Conservation (phyloP, 768 basidiomycete species). For the Mycena polygramma region DNA sequence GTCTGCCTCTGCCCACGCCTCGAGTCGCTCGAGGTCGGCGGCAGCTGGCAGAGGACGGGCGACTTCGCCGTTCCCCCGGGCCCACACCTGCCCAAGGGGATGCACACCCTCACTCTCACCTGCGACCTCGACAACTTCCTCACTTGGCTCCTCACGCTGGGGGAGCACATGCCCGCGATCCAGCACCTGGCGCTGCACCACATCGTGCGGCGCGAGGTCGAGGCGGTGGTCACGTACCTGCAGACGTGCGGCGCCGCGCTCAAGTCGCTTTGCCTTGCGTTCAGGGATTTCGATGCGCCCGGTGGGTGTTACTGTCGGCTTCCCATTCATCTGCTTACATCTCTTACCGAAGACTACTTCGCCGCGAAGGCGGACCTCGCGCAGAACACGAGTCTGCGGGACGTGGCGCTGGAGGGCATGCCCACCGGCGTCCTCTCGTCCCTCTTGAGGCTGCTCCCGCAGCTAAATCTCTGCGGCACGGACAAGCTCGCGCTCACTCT, state of each 20-base stretch:
- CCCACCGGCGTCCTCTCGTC: neutral
- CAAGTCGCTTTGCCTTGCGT: constrained; percentile 19
- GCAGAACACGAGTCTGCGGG: constrained; percentile 18
- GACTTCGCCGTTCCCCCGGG: neutral
- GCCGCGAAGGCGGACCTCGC: constrained; percentile 14
- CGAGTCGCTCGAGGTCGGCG: constrained; percentile 33
- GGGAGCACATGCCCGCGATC: constrained; percentile 20
- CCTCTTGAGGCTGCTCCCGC: constrained; percentile 4
- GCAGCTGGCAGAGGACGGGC: constrained; percentile 29
- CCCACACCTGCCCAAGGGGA: neutral
- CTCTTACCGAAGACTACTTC: neutral
- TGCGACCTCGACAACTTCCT: constrained; percentile 34
- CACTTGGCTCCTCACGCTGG: constrained; percentile 25
- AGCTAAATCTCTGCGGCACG: constrained; percentile 8
- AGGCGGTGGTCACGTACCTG: constrained; percentile 21
- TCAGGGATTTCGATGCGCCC: constrained; percentile 21
- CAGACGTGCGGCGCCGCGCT: constrained; percentile 5
- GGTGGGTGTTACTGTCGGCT: neutral
- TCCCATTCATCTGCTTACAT: neutral
- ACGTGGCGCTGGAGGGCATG: constrained; percentile 24
- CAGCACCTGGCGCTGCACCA: constrained; percentile 18
- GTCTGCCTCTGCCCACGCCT: constrained; percentile 28
- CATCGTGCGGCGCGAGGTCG: constrained; percentile 26
- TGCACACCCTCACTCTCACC: constrained; percentile 31
- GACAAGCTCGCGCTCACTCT: constrained; percentile 7